Conservation (phyloP, 495 filamentous ascomycete genomes). For the Penicillium daleae region DNA sequence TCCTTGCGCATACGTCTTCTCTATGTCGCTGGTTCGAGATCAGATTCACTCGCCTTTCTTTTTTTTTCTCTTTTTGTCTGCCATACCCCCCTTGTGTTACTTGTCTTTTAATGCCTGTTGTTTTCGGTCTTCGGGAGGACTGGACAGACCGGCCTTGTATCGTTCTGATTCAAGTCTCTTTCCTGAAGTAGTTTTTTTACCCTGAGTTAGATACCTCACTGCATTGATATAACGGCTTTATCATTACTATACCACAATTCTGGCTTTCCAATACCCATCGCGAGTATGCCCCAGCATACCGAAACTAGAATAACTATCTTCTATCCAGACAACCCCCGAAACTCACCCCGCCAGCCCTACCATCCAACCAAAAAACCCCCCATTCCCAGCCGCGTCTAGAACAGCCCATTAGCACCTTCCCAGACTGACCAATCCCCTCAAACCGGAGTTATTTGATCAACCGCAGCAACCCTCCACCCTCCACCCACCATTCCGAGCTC, state of each 20-base stretch:
- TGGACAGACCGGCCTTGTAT: constrained; percentile 1
- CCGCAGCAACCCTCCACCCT: constrained; percentile 17
- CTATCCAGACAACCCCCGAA: background rate
- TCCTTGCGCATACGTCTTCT: constrained; percentile 25
- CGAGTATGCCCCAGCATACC: no score
- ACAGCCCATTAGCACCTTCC: constrained; percentile 1
- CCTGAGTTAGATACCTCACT: constrained; percentile 23
- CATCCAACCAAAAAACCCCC: no score
- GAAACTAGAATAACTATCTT: background rate
- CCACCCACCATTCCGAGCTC: no score
- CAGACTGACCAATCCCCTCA: background rate
- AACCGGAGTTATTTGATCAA: constrained; percentile 21
- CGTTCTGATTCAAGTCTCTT: constrained; percentile 6
- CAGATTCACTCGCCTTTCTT: background rate
- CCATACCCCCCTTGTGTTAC: constrained; percentile 26
- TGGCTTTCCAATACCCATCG: background rate
- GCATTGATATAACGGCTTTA: constrained; percentile 16
- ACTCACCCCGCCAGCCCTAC: background rate
- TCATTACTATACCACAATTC: background rate
- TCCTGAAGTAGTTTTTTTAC: background rate
- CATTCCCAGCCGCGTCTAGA: constrained; percentile 12
- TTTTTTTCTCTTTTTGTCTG: constrained; percentile 16
- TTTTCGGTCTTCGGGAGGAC: no score
- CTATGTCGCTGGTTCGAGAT: constrained; percentile 6
- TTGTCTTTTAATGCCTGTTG: constrained; percentile 18